Evolutionary conservation across 2,329 filamentous ascomycete genomes (phyloP), one percentile per base, ranked within the genome.

Genomic region (Lecanicillium sp.): DNA sequence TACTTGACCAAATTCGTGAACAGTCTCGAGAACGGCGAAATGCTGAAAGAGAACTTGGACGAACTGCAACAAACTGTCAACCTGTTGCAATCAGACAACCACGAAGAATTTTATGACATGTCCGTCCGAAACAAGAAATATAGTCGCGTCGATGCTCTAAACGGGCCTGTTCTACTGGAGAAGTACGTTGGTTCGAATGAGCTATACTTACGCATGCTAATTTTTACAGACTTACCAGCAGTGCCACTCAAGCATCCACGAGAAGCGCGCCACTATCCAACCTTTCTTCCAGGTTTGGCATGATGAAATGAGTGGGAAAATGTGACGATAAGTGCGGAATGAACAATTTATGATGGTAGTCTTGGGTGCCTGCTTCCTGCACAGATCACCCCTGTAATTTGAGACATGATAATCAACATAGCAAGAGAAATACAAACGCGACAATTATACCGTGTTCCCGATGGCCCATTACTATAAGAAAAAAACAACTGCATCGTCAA

Each of bases 61-160:
- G 93, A 97, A 68, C 73, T 98, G 29, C 84, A 91, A 57, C 93
- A 98, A 70, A 97, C 93, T 1, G 85, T 95, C 39, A 82, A 86
- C 51, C 75, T 98, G 21, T 86, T 98, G 78, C 83, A 87, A 60
- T 80, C 79, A 2, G 89, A 95, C 33, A 95, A 95, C 58, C 81
- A 88, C n/a, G 90, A 97, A 55, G 91, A 97, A 65, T 98, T 95
- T 66, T 98, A 93, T 64, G 93, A 98, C 62, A 85, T 93, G 42
- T 86, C 85, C 5, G 87, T 85, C 12, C 75, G 90, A 44, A 95
- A 96, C 68, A 90, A 87, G 70, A 94, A 95, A 63, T 98, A 95
- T 62, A 87, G 90, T 14, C 84, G 89, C 46, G 94, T 98, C 27
- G 89, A 97, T 67, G 86, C 88, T 44, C 75, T 94, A 63, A 94